These are phyloP conservation scores for Crucibulum laeve DNA, from an alignment of 768 basidiomycete species.

Conservation along the genomic window DNA sequence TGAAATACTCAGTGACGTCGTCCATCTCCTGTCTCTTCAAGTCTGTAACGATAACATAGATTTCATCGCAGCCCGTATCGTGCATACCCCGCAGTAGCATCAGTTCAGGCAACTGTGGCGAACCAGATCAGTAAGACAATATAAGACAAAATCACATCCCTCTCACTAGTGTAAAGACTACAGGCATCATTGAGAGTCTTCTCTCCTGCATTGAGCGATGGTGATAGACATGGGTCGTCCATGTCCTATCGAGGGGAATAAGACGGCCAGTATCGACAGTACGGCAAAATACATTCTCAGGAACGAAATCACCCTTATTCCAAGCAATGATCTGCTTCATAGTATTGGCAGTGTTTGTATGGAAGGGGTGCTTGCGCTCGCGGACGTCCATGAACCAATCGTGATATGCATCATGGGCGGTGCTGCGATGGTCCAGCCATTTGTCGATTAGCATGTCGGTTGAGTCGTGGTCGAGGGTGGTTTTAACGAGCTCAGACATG, in stretches of 20 bases:
- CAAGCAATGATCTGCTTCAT: conserved; percentile 50
- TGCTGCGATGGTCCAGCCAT: conserved; percentile 71
- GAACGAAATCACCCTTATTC: conserved; percentile 73
- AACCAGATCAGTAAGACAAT: background rate
- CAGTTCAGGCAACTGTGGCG: conserved; percentile 62
- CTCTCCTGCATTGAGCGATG: conserved; percentile 73
- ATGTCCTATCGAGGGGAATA: conserved; percentile 77
- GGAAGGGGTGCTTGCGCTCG: conserved; percentile 55
- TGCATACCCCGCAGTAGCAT: conserved; percentile 82
- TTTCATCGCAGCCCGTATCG: conserved; percentile 73
- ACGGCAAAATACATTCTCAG: conserved; percentile 76
- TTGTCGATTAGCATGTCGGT: conserved; percentile 80
- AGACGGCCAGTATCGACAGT: conserved; percentile 75
- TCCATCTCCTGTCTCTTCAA: conserved; percentile 80
- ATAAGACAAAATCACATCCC: background rate
- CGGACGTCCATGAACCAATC: conserved; percentile 74
- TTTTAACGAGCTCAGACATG: conserved; percentile 78
- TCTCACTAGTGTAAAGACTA: conserved; percentile 75
- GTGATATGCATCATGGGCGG: conserved; percentile 62
- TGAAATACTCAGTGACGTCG: conserved; percentile 74
- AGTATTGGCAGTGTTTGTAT: conserved; percentile 24
- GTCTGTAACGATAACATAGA: conserved; percentile 76
- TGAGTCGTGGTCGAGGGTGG: conserved; percentile 70
- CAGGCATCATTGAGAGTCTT: conserved; percentile 73
- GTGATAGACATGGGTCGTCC: conserved; percentile 80